phyloP scores from a whole-genome alignment of 2,329 filamentous ascomycete genomes.

The Venturia effusa region DNA sequence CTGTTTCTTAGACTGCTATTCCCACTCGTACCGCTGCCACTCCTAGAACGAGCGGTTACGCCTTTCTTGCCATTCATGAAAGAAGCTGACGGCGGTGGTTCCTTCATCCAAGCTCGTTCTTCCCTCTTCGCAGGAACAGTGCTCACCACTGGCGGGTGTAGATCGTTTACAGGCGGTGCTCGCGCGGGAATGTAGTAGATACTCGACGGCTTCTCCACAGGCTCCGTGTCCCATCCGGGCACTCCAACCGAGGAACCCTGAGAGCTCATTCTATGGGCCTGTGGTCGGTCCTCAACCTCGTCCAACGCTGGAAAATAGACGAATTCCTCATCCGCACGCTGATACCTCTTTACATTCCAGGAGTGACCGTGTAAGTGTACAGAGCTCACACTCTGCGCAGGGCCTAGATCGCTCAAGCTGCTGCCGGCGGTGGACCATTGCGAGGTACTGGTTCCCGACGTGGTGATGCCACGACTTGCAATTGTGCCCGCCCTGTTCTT shows the following conservation, averaged over 20 bases:
- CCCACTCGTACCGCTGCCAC: not conserved
- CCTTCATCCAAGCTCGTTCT: conserved; percentile 65
- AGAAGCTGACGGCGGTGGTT: conserved; percentile 79
- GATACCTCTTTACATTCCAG: conserved; percentile 71
- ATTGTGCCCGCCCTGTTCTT: conserved; percentile 42
- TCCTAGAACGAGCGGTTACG: conserved; percentile 19
- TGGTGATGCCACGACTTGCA: conserved; percentile 50
- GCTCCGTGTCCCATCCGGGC: not conserved
- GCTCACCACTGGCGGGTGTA: conserved; percentile 77
- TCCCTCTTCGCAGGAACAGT: conserved; percentile 56
- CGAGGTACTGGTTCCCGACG: conserved; percentile 40
- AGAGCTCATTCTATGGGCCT: not conserved
- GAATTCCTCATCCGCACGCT: conserved; percentile 77
- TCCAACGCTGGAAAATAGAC: conserved; percentile 41
- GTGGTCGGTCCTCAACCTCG: conserved; percentile 20
- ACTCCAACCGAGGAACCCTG: conserved; percentile 2
- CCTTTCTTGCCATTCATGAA: conserved; percentile 82
- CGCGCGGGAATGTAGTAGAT: not conserved
- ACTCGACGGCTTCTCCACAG: conserved; percentile 1
- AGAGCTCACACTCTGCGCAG: conserved; percentile 19
- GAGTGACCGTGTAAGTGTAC: conserved; percentile 30
- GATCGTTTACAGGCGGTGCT: conserved; percentile 62
- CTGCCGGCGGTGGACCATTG: conserved; percentile 34
- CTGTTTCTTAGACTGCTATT: conserved; percentile 24
- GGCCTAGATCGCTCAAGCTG: conserved; percentile 18